Percentiles rank a stretch among this genome's conserved stretches.
phyloP scores from a whole-genome alignment of 2,329 filamentous ascomycete genomes.

The Scedosporium apiospermum region DNA sequence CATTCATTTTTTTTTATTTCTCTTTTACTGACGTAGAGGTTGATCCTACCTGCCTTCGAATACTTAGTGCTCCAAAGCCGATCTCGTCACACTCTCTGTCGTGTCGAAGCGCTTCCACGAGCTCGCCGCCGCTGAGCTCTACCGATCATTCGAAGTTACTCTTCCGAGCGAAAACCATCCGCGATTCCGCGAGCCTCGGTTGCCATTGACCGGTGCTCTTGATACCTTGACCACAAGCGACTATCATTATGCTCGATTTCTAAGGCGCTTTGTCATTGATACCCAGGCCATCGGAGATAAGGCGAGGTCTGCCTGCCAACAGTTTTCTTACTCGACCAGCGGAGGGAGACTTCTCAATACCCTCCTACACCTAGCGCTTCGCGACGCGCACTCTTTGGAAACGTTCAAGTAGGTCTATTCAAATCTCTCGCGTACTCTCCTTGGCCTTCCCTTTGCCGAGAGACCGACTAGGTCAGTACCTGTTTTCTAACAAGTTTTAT shows the following conservation, averaged over 20 bases:
- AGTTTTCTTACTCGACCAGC: slow-evolving; percentile 43
- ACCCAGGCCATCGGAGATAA: slow-evolving; percentile 41
- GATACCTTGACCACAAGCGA: slow-evolving; percentile 54
- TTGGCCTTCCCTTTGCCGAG: background rate
- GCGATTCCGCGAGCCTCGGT: slow-evolving; percentile 41
- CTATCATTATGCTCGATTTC: slow-evolving; percentile 51
- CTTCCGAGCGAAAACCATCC: slow-evolving; percentile 51
- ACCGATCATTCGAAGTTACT: slow-evolving; percentile 49
- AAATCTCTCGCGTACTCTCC: background rate
- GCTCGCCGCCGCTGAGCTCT: slow-evolving; percentile 47
- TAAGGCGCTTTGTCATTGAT: slow-evolving; percentile 47
- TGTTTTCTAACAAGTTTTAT: background rate
- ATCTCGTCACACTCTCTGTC: slow-evolving; percentile 48
- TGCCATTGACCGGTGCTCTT: slow-evolving; percentile 46
- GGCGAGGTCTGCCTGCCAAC: slow-evolving; percentile 43
- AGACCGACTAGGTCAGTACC: background rate
- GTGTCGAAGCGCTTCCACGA: slow-evolving; percentile 49
- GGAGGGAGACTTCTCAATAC: slow-evolving; percentile 58
- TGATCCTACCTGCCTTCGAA: too few species aligned
- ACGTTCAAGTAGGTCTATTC: slow-evolving; percentile 39
- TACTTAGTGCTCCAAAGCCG: slow-evolving; percentile 36
- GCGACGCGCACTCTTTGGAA: slow-evolving; percentile 45
- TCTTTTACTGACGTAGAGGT: background rate
- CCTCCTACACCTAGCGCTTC: slow-evolving; percentile 45
- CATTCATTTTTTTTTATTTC: background rate